Percentiles rank a stretch among this genome's conserved stretches.
Conservation (phyloP, 768 basidiomycete species). For the Antrodiella citrinella region DNA sequence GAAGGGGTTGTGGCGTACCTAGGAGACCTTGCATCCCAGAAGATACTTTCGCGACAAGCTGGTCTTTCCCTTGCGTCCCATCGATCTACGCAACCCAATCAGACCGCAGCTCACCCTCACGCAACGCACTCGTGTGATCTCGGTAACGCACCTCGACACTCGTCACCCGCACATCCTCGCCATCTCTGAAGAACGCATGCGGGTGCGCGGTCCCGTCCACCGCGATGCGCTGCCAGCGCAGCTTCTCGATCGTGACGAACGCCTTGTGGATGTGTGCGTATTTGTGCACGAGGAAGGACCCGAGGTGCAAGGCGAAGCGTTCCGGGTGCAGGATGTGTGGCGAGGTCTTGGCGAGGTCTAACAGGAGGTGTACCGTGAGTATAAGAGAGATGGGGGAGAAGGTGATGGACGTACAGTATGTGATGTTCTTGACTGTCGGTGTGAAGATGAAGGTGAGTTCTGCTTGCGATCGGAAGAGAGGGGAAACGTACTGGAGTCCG, state of each 20-base stretch:
- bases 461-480: neutral
- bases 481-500: constrained; percentile 69
- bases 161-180: constrained; percentile 77
- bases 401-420: constrained; percentile 23
- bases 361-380: neutral
- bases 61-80: constrained; percentile 52
- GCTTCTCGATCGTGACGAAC: constrained; percentile 64
- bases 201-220: constrained; percentile 45
- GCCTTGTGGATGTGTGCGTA: constrained; percentile 72
- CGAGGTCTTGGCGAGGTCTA: constrained; percentile 83
- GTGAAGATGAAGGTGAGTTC: neutral
- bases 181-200: constrained; percentile 83
- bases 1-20: constrained; percentile 36
- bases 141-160: constrained; percentile 25
- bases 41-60: constrained; percentile 51
- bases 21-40: constrained; percentile 75
- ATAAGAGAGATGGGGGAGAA: neutral
- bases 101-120: too few relatives aligned
- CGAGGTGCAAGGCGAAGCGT: constrained; percentile 83
- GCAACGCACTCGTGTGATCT: neutral
- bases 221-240: constrained; percentile 77
- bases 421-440: constrained; percentile 31
- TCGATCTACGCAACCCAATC: constrained; percentile 42
- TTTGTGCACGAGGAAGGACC: constrained; percentile 70
- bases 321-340: constrained; percentile 81